A percentile compares a stretch with the other conserved stretches of the same genome.
Evolutionary conservation across 2,329 filamentous ascomycete species (phyloP).

Genomic region (Claviceps pazoutovae): DNA sequence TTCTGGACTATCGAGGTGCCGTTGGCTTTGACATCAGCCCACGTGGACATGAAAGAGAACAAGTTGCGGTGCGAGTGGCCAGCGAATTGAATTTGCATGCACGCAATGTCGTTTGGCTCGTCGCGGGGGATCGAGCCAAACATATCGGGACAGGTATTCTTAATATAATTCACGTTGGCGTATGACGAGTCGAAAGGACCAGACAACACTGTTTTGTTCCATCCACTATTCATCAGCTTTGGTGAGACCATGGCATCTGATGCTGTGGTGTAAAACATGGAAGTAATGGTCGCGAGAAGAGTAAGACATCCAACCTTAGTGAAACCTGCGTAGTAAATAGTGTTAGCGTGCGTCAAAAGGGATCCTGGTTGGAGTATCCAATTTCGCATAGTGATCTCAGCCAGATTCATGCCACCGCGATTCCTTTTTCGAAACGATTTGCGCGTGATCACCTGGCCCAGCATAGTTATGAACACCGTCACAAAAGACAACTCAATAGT

Average conservation of each 20-base stretch:
- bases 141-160: slow-evolving; percentile 45
- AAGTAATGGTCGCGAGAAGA: slow-evolving; percentile 45
- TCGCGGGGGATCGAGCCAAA: slow-evolving; percentile 30
- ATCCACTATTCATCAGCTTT: slow-evolving; percentile 46
- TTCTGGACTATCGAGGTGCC: slow-evolving; percentile 24
- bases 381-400: slow-evolving; percentile 63
- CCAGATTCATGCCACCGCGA: slow-evolving; percentile 56
- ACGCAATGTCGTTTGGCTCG: slow-evolving; percentile 33
- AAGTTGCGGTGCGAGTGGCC: slow-evolving; percentile 60
- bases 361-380: slow-evolving; percentile 64
- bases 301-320: slow-evolving; percentile 52
- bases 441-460: slow-evolving; percentile 63
- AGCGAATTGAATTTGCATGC: slow-evolving; percentile 54
- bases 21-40: slow-evolving; percentile 33
- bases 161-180: slow-evolving; percentile 46
- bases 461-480: slow-evolving; percentile 58
- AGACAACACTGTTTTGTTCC: slow-evolving; percentile 13
- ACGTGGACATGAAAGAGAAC: slow-evolving; percentile 42
- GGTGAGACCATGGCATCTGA: slow-evolving; percentile 63
- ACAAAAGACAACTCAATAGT: slow-evolving; percentile 67
- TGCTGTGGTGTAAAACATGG: slow-evolving; percentile 64
- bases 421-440: slow-evolving; percentile 47
- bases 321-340: slow-evolving; percentile 46
- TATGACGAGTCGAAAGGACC: slow-evolving; percentile 49
- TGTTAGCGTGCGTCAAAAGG: slow-evolving; percentile 54